Percentiles rank a stretch among this genome's conserved stretches.
These are phyloP conservation scores for Persicaria tinctoria DNA, from an alignment of 148 eudicot genomes.

Conservation along the genomic window DNA sequence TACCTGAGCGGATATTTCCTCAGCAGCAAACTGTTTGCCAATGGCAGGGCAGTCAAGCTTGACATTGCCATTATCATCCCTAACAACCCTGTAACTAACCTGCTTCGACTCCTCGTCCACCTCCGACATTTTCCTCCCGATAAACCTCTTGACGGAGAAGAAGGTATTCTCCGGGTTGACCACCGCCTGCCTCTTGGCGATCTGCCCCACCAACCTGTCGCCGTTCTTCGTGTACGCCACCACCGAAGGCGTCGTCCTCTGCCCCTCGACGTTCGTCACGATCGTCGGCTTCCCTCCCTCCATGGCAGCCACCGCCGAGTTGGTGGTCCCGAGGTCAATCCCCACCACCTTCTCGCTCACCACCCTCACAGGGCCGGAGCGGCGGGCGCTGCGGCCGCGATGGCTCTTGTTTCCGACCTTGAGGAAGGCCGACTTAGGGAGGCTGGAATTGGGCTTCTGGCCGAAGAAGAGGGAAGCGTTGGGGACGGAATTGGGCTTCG, in stretches of 20 bases:
- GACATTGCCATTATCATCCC: slow-evolving; percentile 15
- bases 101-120: slow-evolving; percentile 33
- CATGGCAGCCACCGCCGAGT: no score
- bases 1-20: slow-evolving; percentile 37
- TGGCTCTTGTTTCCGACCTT: neutral
- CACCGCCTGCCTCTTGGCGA: slow-evolving; percentile 36
- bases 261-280: slow-evolving; percentile 20
- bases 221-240: slow-evolving; percentile 36
- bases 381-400: slow-evolving; percentile 24
- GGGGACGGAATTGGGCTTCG: neutral
- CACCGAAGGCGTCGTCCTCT: slow-evolving; percentile 16
- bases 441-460: slow-evolving; percentile 4
- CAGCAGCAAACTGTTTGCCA: slow-evolving; percentile 10
- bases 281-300: no score
- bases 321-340: slow-evolving; percentile 48
- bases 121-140: slow-evolving; percentile 35
- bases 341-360: slow-evolving; percentile 81
- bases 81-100: slow-evolving; percentile 26
- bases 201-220: slow-evolving; percentile 39
- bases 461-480: slow-evolving; percentile 5
- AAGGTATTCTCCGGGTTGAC: slow-evolving; percentile 33
- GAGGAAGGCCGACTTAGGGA: slow-evolving; percentile 2
- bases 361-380: slow-evolving; percentile 40
- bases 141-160: slow-evolving; percentile 31
- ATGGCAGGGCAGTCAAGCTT: no score